A percentile compares a stretch with the other conserved stretches of the same genome.
Evolutionary conservation across 2,329 filamentous ascomycete species (phyloP).

Genomic region (Arthrobotrys sinensis): DNA sequence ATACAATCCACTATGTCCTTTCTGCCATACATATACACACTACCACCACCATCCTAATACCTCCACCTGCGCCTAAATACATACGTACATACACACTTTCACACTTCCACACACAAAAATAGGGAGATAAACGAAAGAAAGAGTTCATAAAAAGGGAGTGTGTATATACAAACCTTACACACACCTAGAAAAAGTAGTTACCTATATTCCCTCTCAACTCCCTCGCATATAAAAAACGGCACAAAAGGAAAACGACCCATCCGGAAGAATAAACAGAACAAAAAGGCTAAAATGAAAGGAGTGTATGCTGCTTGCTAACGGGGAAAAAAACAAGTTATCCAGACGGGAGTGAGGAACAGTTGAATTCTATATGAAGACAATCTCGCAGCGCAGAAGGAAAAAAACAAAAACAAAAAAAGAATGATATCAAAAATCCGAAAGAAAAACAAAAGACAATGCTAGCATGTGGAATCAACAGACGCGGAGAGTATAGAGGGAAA

Average conservation of each 20-base stretch:
- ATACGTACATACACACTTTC: too few relatives aligned
- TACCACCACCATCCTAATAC: background rate
- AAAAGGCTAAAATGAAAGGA: slow-evolving; percentile 25
- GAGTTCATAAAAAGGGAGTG: background rate
- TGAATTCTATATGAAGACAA: slow-evolving; percentile 18
- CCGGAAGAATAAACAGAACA: slow-evolving; percentile 2
- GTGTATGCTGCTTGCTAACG: slow-evolving; percentile 52
- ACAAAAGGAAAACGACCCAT: slow-evolving; percentile 17
- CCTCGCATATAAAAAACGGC: slow-evolving; percentile 21
- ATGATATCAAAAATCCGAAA: slow-evolving; percentile 5
- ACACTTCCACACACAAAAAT: background rate
- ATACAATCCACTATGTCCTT: too few relatives aligned
- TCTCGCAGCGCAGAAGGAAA: background rate
- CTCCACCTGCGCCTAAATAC: background rate
- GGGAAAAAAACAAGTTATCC: slow-evolving; percentile 9
- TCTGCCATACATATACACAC: background rate
- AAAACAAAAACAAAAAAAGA: background rate
- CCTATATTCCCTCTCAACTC: slow-evolving; percentile 27
- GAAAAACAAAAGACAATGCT: slow-evolving; percentile 12
- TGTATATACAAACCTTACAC: background rate
- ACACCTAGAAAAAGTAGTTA: too few relatives aligned
- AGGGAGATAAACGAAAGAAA: background rate
- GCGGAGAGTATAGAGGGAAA: background rate
- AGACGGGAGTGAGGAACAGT: background rate
- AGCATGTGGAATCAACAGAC: slow-evolving; percentile 1